phyloP scores from a whole-genome alignment of 1,284 basidiomycete genomes.

The Boletus sp. region DNA sequence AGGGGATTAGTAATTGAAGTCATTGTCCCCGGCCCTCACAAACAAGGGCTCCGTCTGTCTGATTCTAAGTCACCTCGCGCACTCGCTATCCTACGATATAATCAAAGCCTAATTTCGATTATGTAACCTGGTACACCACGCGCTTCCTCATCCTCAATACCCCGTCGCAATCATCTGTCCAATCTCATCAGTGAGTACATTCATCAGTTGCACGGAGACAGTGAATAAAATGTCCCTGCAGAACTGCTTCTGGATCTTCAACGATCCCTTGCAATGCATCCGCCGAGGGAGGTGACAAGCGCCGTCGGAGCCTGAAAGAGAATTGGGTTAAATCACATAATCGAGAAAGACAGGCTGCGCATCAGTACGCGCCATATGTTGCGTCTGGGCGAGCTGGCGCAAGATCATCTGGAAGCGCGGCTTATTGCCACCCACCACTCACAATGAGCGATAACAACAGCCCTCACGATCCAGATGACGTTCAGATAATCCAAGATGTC shows the following conservation, averaged over 20 bases:
- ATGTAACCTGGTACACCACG: conserved; percentile 18
- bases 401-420: too few relatives aligned
- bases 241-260: neutral
- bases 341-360: too few relatives aligned
- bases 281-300: too few relatives aligned
- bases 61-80: neutral
- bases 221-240: neutral
- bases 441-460: conserved; percentile 10
- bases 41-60: neutral
- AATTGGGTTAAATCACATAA: too few relatives aligned
- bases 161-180: neutral
- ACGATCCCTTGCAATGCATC: too few relatives aligned
- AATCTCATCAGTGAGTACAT: conserved; percentile 1
- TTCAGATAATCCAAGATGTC: conserved; percentile 19
- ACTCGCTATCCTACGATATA: neutral
- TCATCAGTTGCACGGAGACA: neutral
- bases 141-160: neutral
- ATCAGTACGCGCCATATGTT: too few relatives aligned
- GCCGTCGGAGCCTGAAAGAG: too few relatives aligned
- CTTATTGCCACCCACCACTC: neutral
- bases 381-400: too few relatives aligned
- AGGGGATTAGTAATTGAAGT: neutral
- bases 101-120: conserved; percentile 11
- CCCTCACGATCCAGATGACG: conserved; percentile 9
- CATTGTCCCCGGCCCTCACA: neutral